Evolutionary conservation across 164 flowering plant genomes (phyloP), one percentile per base, ranked within the genome.

Genomic region (Dillenia suffruticosa): DNA sequence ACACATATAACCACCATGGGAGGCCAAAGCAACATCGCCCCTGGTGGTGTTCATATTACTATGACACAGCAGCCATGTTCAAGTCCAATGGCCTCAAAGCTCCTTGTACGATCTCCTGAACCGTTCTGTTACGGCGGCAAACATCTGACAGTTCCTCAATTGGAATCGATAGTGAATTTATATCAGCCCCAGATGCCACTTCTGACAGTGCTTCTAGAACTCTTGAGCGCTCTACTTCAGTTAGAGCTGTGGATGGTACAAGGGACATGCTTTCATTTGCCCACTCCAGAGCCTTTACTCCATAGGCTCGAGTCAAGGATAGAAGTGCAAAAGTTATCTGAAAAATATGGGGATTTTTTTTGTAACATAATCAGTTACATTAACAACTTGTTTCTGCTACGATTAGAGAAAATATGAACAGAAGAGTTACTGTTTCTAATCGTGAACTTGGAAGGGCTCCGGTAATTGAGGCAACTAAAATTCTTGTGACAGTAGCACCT

Each of bases 361-460:
- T 0, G 45, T 26, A 12, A 55, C n/a, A 55, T 13, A 40, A 32
- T 32, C 40, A 32, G 2, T 2, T 8, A 40, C 9, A 15, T 2
- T 32, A 10, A 6, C 45, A 55, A 55, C 17, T 8, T 12, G 45
- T 15, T 17, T 22, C 17, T 1, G 24, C 8, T 61, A 57, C 49
- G 44, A 17, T 49, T 15, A 64, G 48, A 43, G n/a, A 59, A 57
- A n/a, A 49, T 51, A 63, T 11, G 17, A 46, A 8, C 16, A 32
- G 44, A 40, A 50, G 53, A 45, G 54, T 49, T 72, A 92, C 99
- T 81, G 83, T 75, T 74, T 92, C 97, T 14, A 92, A 56, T 61
- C 97, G 84, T 54, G 97, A 89, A 61, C 83, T 82, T 16, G 99
- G 97, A 9, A 90, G 92, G 13, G 99, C 99, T 74, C 99, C 99